Conservation (phyloP, 177 flowering plant genomes). For the Vitis hybrid region DNA sequence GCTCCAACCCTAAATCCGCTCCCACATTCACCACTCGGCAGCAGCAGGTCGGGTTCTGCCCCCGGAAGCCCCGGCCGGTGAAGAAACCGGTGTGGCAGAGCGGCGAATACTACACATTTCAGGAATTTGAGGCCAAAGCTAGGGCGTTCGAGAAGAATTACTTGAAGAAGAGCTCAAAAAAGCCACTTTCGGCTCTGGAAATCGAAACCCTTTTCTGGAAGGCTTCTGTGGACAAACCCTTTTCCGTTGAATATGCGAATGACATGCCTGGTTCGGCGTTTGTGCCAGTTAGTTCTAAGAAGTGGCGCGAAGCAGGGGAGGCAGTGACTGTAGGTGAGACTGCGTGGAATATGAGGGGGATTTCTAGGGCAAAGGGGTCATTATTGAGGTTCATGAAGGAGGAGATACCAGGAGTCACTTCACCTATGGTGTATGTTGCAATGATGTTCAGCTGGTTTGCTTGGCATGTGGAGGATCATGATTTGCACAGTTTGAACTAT, state of each 20-base stretch:
- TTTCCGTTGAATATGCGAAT: conserved; percentile 91
- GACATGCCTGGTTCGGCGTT: conserved; percentile 99
- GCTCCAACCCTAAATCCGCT: conserved; percentile 21
- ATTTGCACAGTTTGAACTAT: conserved; percentile 95
- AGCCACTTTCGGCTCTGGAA: conserved; percentile 53
- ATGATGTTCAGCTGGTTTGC: conserved; percentile 99
- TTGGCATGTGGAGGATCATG: conserved; percentile 99
- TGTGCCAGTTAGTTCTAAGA: conserved; percentile 28
- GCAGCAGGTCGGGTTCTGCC: conserved; percentile 98
- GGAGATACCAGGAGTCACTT: conserved; percentile 97
- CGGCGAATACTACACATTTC: conserved; percentile 74
- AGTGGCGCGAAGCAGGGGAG: conserved; percentile 34
- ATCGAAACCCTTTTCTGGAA: conserved; percentile 90
- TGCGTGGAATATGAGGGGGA: conserved; percentile 93
- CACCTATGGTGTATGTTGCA: conserved; percentile 94
- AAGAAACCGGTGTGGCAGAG: conserved; percentile 97
- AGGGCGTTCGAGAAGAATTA: conserved; percentile 70
- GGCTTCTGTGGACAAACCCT: conserved; percentile 85
- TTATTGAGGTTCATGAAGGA: conserved; percentile 96
- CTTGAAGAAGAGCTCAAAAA: conserved; percentile 48
- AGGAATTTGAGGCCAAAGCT: conserved; percentile 81
- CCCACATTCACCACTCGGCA: conserved; percentile 91
- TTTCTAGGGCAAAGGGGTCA: conserved; percentile 79
- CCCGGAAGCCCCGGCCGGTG: conserved; percentile 74
- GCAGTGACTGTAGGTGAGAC: conserved; percentile 68